Evolutionary conservation across 1,284 basidiomycete species (phyloP).

Genomic region (Porogramme epimiltina): DNA sequence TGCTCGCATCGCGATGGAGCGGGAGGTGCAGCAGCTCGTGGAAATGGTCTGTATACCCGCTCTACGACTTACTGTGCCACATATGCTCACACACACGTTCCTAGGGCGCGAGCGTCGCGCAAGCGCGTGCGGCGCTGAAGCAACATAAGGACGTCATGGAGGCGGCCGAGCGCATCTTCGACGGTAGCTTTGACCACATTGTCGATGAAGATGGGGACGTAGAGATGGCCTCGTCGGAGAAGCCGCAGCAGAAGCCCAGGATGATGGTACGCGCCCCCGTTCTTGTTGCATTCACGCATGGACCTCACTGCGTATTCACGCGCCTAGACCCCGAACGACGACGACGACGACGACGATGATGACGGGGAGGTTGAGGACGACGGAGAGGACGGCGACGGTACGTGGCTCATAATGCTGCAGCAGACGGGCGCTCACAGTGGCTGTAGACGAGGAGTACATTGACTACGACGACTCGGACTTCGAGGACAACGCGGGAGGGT

Average conservation of each 20-base stretch:
- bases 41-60: conserved; percentile 35
- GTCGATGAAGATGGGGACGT: conserved; percentile 51
- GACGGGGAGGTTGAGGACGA: too few species aligned
- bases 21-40: conserved; percentile 37
- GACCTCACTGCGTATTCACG: neutral
- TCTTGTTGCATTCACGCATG: neutral
- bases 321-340: conserved; percentile 58
- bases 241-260: conserved; percentile 24
- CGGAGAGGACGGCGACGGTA: conserved; percentile 48
- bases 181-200: conserved; percentile 78
- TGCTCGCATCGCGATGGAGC: conserved; percentile 30
- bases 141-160: conserved; percentile 85
- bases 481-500: conserved; percentile 39
- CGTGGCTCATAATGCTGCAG: conserved; percentile 13
- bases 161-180: conserved; percentile 84
- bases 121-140: conserved; percentile 78
- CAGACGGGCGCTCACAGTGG: neutral
- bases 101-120: conserved; percentile 75
- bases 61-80: neutral
- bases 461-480: conserved; percentile 78
- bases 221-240: conserved; percentile 25
- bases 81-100: neutral
- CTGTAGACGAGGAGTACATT: conserved; percentile 53
- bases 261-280: conserved; percentile 26
- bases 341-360: conserved; percentile 53